phyloP scores from a whole-genome alignment of 2,329 filamentous ascomycete genomes.

The Curvularia eragrostidis region DNA sequence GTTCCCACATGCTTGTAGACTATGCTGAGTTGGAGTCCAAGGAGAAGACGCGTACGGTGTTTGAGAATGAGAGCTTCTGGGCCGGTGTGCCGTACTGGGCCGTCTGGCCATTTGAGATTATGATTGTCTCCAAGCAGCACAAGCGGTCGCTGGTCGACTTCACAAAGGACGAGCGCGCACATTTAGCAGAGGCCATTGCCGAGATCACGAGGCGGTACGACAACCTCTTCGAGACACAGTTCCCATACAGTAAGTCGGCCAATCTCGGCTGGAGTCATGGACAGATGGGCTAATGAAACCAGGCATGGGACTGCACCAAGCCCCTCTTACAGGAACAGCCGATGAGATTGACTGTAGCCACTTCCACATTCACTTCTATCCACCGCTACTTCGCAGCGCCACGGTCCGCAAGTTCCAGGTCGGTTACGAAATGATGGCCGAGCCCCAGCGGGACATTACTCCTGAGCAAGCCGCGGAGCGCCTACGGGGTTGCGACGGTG shows the following conservation, averaged over 20 bases:
- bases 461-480: conserved; percentile 89
- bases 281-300: conserved; percentile 15
- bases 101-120: conserved; percentile 94
- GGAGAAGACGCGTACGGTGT: conserved; percentile 85
- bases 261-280: not conserved
- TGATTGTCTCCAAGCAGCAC: conserved; percentile 85
- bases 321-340: conserved; percentile 78
- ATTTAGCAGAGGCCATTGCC: conserved; percentile 82
- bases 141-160: conserved; percentile 86
- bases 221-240: conserved; percentile 95
- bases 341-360: conserved; percentile 89
- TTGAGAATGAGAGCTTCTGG: conserved; percentile 83
- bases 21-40: conserved; percentile 83
- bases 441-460: conserved; percentile 98
- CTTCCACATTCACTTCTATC: conserved; percentile 98
- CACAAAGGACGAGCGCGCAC: conserved; percentile 69
- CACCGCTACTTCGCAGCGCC: conserved; percentile 87
- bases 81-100: conserved; percentile 98
- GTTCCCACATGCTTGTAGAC: conserved; percentile 80
- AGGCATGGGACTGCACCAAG: conserved; percentile 95
- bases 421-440: conserved; percentile 94
- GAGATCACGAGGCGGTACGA: conserved; percentile 93
- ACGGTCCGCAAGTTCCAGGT: conserved; percentile 97
- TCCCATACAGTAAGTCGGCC: conserved; percentile 80
- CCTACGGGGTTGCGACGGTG: conserved; percentile 76